Evolutionary conservation across 2,329 filamentous ascomycete genomes (phyloP).

Genomic region (Huntiella savannae): DNA sequence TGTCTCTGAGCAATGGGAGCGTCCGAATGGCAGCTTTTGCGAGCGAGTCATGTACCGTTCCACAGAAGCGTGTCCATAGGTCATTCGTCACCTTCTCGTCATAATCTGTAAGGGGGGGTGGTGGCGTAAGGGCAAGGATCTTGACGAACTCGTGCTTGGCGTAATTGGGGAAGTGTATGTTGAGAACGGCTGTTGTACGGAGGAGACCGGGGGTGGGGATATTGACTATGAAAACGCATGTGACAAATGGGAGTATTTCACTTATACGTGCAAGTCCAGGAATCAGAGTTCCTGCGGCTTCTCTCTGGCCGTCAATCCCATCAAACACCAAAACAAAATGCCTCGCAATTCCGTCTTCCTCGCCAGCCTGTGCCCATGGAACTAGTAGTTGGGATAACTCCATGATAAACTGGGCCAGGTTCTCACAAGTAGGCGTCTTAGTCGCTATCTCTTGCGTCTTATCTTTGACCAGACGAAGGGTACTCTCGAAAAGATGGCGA

Average conservation of each 20-base stretch:
- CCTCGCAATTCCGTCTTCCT: constrained; percentile 16
- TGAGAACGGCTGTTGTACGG: constrained; percentile 49
- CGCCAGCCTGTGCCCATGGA: background rate
- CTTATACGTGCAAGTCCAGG: constrained; percentile 65
- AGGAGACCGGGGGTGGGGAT: constrained; percentile 51
- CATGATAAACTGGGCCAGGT: constrained; percentile 55
- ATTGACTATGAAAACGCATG: constrained; percentile 57
- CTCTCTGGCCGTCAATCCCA: constrained; percentile 66
- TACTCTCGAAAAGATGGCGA: constrained; percentile 32
- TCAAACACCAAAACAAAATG: constrained; percentile 70
- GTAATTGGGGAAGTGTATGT: constrained; percentile 73
- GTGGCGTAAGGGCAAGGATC: constrained; percentile 45
- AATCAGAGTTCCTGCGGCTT: constrained; percentile 59
- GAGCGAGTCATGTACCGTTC: constrained; percentile 73
- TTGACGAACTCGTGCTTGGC: constrained; percentile 58
- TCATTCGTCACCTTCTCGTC: constrained; percentile 37
- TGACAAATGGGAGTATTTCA: constrained; percentile 67
- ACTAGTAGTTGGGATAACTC: constrained; percentile 46
- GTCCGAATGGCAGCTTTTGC: constrained; percentile 65
- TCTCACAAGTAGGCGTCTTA: constrained; percentile 48
- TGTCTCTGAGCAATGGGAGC: constrained; percentile 49
- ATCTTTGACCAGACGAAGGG: constrained; percentile 28
- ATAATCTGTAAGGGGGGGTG: constrained; percentile 28
- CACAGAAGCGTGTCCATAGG: constrained; percentile 64
- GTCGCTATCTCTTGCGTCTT: constrained; percentile 20